phyloP scores from a whole-genome alignment of 192 early-diverging fungal species.

The Entophlyctis luteolus region DNA sequence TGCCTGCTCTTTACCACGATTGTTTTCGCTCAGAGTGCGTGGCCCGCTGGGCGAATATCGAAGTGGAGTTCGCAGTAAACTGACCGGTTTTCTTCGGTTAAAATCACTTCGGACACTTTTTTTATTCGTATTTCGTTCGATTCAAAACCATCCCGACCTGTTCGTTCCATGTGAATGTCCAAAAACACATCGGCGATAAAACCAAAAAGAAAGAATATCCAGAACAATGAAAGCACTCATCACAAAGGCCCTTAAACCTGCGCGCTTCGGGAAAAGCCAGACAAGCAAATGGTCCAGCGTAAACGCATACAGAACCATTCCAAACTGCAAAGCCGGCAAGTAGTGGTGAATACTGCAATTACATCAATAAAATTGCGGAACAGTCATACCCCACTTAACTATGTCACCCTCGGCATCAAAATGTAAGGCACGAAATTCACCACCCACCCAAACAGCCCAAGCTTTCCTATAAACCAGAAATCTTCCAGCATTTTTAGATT shows the following conservation, averaged over 20 bases:
- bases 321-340: slow-evolving; percentile 93
- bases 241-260: not conserved
- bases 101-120: no score
- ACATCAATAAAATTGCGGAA: no score
- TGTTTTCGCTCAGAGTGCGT: no score
- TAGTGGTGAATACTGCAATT: slow-evolving; percentile 85
- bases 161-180: slow-evolving; percentile 67
- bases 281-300: slow-evolving; percentile 64
- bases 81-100: no score
- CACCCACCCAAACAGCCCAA: slow-evolving; percentile 81
- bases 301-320: slow-evolving; percentile 74
- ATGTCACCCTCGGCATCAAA: slow-evolving; percentile 93
- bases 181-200: slow-evolving; percentile 76
- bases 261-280: not conserved
- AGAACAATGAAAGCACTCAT: slow-evolving; percentile 17
- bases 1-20: no score
- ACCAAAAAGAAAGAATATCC: slow-evolving; percentile 60
- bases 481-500: slow-evolving; percentile 67
- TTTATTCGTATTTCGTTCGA: no score
- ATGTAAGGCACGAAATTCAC: slow-evolving; percentile 92
- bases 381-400: no score
- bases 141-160: no score
- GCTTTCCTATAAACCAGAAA: slow-evolving; percentile 66
- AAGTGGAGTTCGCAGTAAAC: no score
- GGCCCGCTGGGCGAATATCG: no score